Conservation (phyloP, 345 rosid genomes). For the Aquilaria malaccensis region DNA sequence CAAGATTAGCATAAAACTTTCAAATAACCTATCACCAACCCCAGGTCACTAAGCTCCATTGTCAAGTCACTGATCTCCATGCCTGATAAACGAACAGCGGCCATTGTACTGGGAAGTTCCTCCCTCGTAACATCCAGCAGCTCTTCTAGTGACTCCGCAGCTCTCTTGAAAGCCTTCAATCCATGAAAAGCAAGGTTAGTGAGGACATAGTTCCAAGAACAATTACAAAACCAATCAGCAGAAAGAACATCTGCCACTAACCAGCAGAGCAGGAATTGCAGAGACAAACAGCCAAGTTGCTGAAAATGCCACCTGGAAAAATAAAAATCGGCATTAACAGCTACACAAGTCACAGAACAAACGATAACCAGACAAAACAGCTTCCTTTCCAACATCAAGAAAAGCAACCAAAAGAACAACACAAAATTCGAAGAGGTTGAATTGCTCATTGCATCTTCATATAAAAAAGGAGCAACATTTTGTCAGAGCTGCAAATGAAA, state of each 20-base stretch:
- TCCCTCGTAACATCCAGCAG: constrained; percentile 81
- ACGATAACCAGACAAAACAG: neutral
- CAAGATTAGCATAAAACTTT: neutral
- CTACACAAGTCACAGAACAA: neutral
- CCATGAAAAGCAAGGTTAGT: neutral
- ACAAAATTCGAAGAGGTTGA: neutral
- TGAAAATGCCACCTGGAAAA: constrained; percentile 63
- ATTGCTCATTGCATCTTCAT: neutral
- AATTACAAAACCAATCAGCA: neutral
- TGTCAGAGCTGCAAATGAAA: neutral
- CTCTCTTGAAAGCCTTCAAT: constrained; percentile 68
- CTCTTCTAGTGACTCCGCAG: constrained; percentile 83
- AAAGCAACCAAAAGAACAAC: neutral
- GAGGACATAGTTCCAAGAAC: neutral
- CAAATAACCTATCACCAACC: constrained; percentile 33
- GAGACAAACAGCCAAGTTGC: constrained; percentile 80
- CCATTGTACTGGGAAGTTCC: constrained; percentile 94
- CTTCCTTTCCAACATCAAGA: neutral
- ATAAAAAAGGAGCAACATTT: too few relatives aligned
- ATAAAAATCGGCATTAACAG: neutral
- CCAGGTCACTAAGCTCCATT: constrained; percentile 84
- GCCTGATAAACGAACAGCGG: constrained; percentile 78
- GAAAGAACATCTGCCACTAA: constrained; percentile 18
- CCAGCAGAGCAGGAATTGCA: constrained; percentile 87
- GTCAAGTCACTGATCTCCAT: constrained; percentile 97